phyloP scores from a whole-genome alignment of 2,329 filamentous ascomycete genomes.

The Hawksworthiomyces lignivorus region DNA sequence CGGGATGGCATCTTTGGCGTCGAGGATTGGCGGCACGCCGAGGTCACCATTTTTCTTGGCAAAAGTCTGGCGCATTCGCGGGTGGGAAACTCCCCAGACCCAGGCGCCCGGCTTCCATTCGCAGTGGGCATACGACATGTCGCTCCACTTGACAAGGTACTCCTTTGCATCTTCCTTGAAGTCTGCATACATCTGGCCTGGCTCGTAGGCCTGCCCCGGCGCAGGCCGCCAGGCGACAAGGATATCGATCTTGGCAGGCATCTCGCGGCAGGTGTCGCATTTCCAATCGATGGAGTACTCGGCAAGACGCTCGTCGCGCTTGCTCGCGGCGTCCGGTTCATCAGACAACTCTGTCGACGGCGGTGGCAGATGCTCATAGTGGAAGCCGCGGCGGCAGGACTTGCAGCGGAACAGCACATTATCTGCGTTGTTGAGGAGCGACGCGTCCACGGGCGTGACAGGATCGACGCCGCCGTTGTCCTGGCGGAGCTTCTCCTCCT shows the following conservation, averaged over 20 bases:
- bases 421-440: constrained; percentile 64
- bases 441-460: constrained; percentile 51
- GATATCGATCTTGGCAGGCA: constrained; percentile 58
- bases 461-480: constrained; percentile 77
- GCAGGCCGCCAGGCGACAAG: constrained; percentile 82
- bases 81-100: constrained; percentile 65
- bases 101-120: constrained; percentile 85
- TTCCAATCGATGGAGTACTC: constrained; percentile 71
- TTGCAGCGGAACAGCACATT: constrained; percentile 79
- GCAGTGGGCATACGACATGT: constrained; percentile 71
- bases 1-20: constrained; percentile 70
- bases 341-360: constrained; percentile 25
- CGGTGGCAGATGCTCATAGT: constrained; percentile 72
- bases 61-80: constrained; percentile 66
- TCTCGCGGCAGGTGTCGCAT: constrained; percentile 68
- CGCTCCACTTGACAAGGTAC: constrained; percentile 85
- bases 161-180: constrained; percentile 75
- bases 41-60: constrained; percentile 57
- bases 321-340: constrained; percentile 30
- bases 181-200: constrained; percentile 44
- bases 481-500: constrained; percentile 76
- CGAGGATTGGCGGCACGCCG: constrained; percentile 58
- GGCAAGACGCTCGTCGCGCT: constrained; percentile 55
- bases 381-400: constrained; percentile 69
- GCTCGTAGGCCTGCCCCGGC: constrained; percentile 46